phyloP scores from a whole-genome alignment of 192 early-diverging fungal genomes.

The Funneliformis mosseae region DNA sequence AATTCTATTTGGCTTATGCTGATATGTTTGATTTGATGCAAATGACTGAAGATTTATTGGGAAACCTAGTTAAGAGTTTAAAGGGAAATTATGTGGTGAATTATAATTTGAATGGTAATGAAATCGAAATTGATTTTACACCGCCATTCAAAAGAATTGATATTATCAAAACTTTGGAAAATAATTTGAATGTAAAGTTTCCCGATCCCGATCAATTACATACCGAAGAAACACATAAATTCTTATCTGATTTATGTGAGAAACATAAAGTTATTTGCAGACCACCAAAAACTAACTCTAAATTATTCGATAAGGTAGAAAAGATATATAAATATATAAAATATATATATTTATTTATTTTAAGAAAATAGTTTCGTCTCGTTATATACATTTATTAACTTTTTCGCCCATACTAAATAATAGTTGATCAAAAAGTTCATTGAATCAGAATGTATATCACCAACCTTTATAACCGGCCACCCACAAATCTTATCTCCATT shows the following conservation, averaged over 20 bases:
- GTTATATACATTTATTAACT: neutral
- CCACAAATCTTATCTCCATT: conserved; percentile 98
- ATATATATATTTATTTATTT: neutral
- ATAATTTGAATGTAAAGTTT: conserved; percentile 88
- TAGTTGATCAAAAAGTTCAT: conserved; percentile 78
- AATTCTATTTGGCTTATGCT: conserved; percentile 99
- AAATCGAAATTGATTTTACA: conserved; percentile 87
- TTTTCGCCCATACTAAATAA: conserved; percentile 27
- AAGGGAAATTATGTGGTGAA: conserved; percentile 89
- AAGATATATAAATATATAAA: neutral
- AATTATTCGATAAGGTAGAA: conserved; percentile 86
- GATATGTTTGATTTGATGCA: conserved; percentile 97
- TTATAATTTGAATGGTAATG: conserved; percentile 87
- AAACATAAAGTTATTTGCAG: conserved; percentile 95
- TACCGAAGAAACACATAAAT: conserved; percentile 80
- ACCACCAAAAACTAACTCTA: conserved; percentile 88
- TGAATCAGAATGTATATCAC: conserved; percentile 76
- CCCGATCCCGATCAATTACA: conserved; percentile 81
- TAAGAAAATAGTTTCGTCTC: conserved; percentile 45
- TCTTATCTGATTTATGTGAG: conserved; percentile 87
- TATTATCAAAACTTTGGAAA: conserved; percentile 92
- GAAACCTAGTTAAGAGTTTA: conserved; percentile 91
- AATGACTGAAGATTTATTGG: conserved; percentile 80
- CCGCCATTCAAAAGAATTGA: conserved; percentile 93
- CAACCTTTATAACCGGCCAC: conserved; percentile 95